Evolutionary conservation across 345 rosid species (phyloP).

Genomic region (Iberis pinnata): DNA sequence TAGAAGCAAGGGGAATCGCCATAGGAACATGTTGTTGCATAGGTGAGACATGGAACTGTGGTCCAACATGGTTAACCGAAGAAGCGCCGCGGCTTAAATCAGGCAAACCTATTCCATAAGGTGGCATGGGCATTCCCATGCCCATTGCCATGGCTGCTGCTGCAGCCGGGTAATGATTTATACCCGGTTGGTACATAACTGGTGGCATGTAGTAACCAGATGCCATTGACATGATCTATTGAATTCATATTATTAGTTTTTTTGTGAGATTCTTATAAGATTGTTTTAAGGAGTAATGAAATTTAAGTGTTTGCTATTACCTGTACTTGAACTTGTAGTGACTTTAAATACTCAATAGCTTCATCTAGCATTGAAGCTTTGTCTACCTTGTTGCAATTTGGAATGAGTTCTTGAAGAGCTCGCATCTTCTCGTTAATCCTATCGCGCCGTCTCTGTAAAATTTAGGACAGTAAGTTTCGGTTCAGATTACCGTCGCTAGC

Average conservation of each 20-base stretch:
- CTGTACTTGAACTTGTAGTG: constrained; percentile 89
- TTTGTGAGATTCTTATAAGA: constrained; percentile 2
- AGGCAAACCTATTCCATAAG: constrained; percentile 56
- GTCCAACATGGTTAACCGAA: constrained; percentile 45
- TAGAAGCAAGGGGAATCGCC: constrained; percentile 44
- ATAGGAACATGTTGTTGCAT: constrained; percentile 39
- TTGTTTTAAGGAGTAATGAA: constrained; percentile 9
- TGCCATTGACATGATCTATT: constrained; percentile 77
- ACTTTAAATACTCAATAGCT: constrained; percentile 85
- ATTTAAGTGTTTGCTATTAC: constrained; percentile 21
- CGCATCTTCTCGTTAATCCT: constrained; percentile 94
- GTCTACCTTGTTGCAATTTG: constrained; percentile 94
- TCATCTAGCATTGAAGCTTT: constrained; percentile 97
- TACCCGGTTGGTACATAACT: constrained; percentile 60
- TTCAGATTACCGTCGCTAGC: too few species aligned
- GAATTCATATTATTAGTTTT: constrained; percentile 1
- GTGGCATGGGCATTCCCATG: constrained; percentile 64
- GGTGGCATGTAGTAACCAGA: constrained; percentile 70
- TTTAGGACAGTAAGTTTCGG: constrained; percentile 6
- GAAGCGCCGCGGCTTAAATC: constrained; percentile 42
- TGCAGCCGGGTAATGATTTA: constrained; percentile 55
- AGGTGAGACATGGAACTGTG: constrained; percentile 46
- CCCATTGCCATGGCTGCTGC: constrained; percentile 51
- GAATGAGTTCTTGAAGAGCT: constrained; percentile 86
- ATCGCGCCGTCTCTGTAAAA: constrained; percentile 71